Evolutionary conservation across 106 monocot genomes (phyloP).

Genomic region (Dioscorea dumetorum): DNA sequence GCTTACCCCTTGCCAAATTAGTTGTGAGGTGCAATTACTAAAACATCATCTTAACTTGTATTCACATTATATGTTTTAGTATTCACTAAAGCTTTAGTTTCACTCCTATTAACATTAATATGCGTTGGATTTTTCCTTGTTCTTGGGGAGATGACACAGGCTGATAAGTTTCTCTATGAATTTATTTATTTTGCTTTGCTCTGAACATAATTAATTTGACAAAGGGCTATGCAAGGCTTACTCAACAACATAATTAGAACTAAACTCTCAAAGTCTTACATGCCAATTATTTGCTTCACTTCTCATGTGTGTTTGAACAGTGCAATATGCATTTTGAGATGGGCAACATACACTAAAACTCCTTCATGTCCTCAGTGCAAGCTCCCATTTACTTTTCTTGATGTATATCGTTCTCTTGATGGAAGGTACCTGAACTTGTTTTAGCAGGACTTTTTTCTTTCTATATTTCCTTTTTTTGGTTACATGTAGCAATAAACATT

Average conservation of each 20-base stretch:
- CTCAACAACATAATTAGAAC: too few species aligned
- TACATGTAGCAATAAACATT: background rate
- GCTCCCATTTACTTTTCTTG: conserved; percentile 71
- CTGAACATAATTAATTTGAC: background rate
- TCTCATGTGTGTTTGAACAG: conserved; percentile 23
- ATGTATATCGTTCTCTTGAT: conserved; percentile 75
- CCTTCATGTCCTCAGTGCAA: conserved; percentile 91
- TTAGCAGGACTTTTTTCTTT: background rate
- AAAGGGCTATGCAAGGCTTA: background rate
- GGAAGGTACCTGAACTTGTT: conserved; percentile 46
- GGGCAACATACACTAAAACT: conserved; percentile 76
- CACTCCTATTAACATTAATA: too few species aligned
- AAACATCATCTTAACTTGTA: too few species aligned
- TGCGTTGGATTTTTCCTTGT: background rate
- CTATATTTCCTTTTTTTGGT: background rate
- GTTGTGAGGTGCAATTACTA: too few species aligned
- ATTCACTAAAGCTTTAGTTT: too few species aligned
- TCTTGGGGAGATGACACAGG: background rate
- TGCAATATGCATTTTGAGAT: conserved; percentile 82
- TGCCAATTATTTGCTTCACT: background rate
- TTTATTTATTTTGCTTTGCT: background rate
- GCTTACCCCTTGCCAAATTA: too few species aligned
- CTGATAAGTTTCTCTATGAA: background rate
- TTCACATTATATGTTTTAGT: too few species aligned
- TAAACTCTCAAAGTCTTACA: too few species aligned